Conservation (phyloP, 2,329 filamentous ascomycete genomes). For the Phialophora expanda region DNA sequence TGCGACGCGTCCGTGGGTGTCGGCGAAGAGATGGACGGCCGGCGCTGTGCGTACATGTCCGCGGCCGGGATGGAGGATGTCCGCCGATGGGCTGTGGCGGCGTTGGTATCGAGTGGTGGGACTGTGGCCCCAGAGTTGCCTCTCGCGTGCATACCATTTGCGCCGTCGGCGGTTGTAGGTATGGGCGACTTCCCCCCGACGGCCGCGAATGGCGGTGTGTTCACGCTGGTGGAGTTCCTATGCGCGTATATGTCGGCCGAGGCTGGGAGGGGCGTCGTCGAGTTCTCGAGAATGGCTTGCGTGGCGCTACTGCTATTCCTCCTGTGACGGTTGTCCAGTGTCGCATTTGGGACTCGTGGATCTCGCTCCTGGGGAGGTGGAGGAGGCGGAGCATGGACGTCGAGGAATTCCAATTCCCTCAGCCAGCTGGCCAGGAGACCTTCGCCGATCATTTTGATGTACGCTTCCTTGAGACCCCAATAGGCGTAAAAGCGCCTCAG, state of each 20-base stretch:
- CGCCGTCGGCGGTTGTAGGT: background rate
- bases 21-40: slow-evolving; percentile 5
- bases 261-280: slow-evolving; percentile 5
- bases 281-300: slow-evolving; percentile 1
- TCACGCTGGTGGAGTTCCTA: background rate
- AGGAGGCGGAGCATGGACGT: slow-evolving; percentile 59
- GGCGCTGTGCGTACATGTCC: slow-evolving; percentile 16
- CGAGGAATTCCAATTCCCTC: slow-evolving; percentile 63
- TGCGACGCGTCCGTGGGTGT: background rate
- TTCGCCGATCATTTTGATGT: slow-evolving; percentile 70
- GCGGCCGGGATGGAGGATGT: slow-evolving; percentile 10
- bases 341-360: background rate
- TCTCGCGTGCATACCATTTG: background rate
- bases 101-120: background rate
- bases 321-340: background rate
- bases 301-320: slow-evolving; percentile 7
- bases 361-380: slow-evolving; percentile 43
- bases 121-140: background rate
- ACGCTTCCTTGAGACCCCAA: slow-evolving; percentile 70
- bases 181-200: background rate
- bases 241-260: slow-evolving; percentile 14
- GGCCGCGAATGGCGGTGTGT: background rate
- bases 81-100: background rate
- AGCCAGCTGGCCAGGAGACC: slow-evolving; percentile 67
- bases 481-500: slow-evolving; percentile 67